Percentiles rank a stretch among this genome's conserved stretches.
Evolutionary conservation across 2,329 filamentous ascomycete species (phyloP).

Genomic region (Pseudopyrenochaeta lycopersici): DNA sequence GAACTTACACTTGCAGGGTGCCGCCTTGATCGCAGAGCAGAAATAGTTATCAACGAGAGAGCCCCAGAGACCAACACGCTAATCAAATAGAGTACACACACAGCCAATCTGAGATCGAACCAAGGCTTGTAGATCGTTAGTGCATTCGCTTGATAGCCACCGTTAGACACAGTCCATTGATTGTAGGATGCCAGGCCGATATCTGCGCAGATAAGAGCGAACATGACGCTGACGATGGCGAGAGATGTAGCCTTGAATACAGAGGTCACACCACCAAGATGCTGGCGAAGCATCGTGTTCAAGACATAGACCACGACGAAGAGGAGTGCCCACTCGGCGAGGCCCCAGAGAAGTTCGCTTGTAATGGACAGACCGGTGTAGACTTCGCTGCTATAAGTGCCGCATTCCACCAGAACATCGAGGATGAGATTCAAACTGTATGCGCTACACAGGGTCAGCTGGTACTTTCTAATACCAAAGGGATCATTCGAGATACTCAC

Average conservation of each 20-base stretch:
- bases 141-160: background rate
- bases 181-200: conserved; percentile 26
- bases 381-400: background rate
- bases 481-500: conserved; percentile 21
- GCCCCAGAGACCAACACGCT: conserved; percentile 21
- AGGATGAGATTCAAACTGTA: conserved; percentile 17
- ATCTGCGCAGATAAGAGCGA: conserved; percentile 17
- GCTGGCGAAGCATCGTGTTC: conserved; percentile 34
- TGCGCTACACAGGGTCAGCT: conserved; percentile 15
- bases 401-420: conserved; percentile 25
- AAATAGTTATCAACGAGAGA: conserved; percentile 19
- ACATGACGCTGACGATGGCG: conserved; percentile 28
- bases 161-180: conserved; percentile 6
- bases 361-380: conserved; percentile 23
- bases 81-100: conserved; percentile 26
- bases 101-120: conserved; percentile 15
- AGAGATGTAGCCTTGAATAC: conserved; percentile 20
- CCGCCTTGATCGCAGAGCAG: conserved; percentile 22
- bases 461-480: background rate
- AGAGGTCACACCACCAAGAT: conserved; percentile 15
- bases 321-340: conserved; percentile 32
- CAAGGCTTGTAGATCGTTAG: background rate
- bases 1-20: conserved; percentile 27
- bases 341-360: conserved; percentile 21
- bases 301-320: conserved; percentile 32